A percentile compares a stretch with the other conserved stretches of the same genome.
Evolutionary conservation across 257 asterid genomes (phyloP).

Genomic region (Primulina eburnea): DNA sequence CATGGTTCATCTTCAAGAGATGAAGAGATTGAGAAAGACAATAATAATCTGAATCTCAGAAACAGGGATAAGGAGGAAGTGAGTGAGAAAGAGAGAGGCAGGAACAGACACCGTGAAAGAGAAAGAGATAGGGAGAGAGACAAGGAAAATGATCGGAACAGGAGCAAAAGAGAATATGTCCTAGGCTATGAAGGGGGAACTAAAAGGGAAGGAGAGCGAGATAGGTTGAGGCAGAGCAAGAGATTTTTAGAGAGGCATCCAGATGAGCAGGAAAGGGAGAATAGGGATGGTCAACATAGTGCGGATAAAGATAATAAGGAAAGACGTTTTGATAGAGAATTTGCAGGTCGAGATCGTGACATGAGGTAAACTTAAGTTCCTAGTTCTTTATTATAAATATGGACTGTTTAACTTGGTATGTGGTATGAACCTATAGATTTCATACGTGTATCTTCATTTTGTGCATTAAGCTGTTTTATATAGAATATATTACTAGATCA

Average conservation of each 20-base stretch:
- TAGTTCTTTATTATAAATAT: background rate
- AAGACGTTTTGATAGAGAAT: slow-evolving; percentile 35
- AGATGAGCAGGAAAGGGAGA: slow-evolving; percentile 38
- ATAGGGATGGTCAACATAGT: slow-evolving; percentile 34
- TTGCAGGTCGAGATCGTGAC: slow-evolving; percentile 40
- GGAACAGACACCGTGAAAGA: slow-evolving; percentile 20
- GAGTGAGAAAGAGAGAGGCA: slow-evolving; percentile 35
- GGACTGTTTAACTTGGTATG: slow-evolving; percentile 5
- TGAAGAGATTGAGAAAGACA: slow-evolving; percentile 33
- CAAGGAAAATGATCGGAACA: slow-evolving; percentile 35
- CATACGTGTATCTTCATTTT: background rate
- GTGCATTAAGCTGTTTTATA: background rate
- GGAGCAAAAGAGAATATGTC: slow-evolving; percentile 43
- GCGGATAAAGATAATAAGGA: slow-evolving; percentile 37
- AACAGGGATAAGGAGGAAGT: slow-evolving; percentile 32
- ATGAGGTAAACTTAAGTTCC: slow-evolving; percentile 40
- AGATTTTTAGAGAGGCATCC: slow-evolving; percentile 37
- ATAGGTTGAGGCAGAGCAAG: slow-evolving; percentile 41
- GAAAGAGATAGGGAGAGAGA: slow-evolving; percentile 38
- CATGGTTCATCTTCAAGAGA: slow-evolving; percentile 41
- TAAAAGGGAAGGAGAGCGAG: slow-evolving; percentile 41
- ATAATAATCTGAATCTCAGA: slow-evolving; percentile 13
- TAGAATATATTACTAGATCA: background rate
- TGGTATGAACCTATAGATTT: background rate
- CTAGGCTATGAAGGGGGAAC: slow-evolving; percentile 33